Base-by-base conservation (phyloP, 1,284 basidiomycete genomes). In the Rhodotorula sp. region DNA sequence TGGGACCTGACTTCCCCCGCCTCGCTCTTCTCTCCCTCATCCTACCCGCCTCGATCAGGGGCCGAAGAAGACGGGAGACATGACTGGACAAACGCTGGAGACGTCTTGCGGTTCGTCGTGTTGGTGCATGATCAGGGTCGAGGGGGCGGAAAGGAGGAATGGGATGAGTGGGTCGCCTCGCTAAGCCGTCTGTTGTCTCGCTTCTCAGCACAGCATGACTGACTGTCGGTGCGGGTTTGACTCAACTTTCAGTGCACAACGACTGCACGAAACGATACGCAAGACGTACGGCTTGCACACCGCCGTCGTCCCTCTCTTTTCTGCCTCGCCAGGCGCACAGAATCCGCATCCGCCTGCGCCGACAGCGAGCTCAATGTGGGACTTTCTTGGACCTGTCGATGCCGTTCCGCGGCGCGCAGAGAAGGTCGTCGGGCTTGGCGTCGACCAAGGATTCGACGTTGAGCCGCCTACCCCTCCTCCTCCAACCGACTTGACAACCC, bases 271-370 rank as follows among this genome's bases (percentile, higher is more conserved):
- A 22, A 72, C 74, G 13, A 64, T 78, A 22, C 58, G 71, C 15
- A 76, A 77, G 48, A 75, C 76, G 11, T 78, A 78, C 59, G 77
- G 77, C 17, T 53, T 72, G 22, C 77, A 78, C 58, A 72, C 72
- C n/a, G 71, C 70, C 19, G 46, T 78, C 36, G 39, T 78, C 15
- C 57, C 73, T 24, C 44, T 78, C 66, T 76, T 73, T 55, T 64
- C 73, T 6, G 70, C 66, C 34, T 47, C 66, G 19, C 62, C 44
- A 0, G 17, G 22, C n/a, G 66, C 63, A 7, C 27, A 34, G 19
- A 48, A 47, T 2, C 70, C 64, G 2, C 52, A 61, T 9, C 62
- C 64, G 6, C 55, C 57, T n/a, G 62, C 73, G 1, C 24, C 7
- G 5, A 27, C 22, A 8, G 54, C 67, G 29, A 32, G n/a, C 9